These are phyloP conservation scores for Diplosphaera chodatii DNA, from an alignment of 139 green algal species.

Conservation along the genomic window DNA sequence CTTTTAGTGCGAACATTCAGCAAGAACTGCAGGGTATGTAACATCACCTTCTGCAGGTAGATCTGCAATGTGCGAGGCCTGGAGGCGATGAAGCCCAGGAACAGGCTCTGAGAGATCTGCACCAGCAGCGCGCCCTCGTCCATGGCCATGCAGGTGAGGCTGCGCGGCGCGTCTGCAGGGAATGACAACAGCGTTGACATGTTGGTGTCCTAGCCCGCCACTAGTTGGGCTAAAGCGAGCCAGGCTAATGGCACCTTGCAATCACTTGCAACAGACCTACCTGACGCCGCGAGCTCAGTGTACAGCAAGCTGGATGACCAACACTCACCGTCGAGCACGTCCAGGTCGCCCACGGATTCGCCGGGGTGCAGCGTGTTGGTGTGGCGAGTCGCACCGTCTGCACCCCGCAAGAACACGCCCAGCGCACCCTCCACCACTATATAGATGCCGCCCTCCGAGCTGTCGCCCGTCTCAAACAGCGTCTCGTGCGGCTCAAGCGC, in stretches of 20 bases:
- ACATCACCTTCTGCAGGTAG: conserved; percentile 64
- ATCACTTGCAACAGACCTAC: too few relatives aligned
- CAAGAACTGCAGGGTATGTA: too few relatives aligned
- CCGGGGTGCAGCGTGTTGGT: conserved; percentile 64
- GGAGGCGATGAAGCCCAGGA: conserved; percentile 53
- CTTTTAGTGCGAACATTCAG: too few relatives aligned
- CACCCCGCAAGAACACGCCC: conserved; percentile 53
- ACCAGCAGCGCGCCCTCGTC: conserved; percentile 53
- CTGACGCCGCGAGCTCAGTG: too few relatives aligned
- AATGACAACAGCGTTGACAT: too few relatives aligned
- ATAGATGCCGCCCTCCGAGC: conserved; percentile 58
- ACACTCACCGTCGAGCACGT: conserved; percentile 70
- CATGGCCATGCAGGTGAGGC: conserved; percentile 60
- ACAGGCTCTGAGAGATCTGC: conserved; percentile 50
- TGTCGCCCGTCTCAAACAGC: conserved; percentile 50
- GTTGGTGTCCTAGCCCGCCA: too few relatives aligned
- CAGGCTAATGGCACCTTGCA: too few relatives aligned
- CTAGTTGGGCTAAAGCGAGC: too few relatives aligned
- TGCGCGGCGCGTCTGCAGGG: conserved; percentile 37
- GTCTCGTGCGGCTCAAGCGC: conserved; percentile 46
- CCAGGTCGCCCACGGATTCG: conserved; percentile 68
- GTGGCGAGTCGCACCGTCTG: conserved; percentile 32
- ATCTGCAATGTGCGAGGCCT: conserved; percentile 60
- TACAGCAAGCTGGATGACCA: too few relatives aligned
- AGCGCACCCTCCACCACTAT: conserved; percentile 66